Evolutionary conservation across 148 eudicot genomes (phyloP).

Genomic region (Beta vulgaris): DNA sequence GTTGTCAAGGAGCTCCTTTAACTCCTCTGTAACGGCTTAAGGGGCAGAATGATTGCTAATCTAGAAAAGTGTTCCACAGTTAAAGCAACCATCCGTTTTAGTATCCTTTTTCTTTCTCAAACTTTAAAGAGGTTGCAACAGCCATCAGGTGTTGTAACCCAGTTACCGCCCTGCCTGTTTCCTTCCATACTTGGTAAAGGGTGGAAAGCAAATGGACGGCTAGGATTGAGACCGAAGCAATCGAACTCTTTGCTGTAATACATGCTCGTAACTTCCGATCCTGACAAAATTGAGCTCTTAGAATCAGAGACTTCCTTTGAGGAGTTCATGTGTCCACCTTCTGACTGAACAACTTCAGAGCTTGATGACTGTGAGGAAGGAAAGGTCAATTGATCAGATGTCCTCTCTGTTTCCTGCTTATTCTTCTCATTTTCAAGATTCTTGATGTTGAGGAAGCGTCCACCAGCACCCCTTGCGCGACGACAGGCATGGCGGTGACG

Average conservation of each 20-base stretch:
- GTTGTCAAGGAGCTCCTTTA: slow-evolving; percentile 9
- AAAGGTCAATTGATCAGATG: slow-evolving; percentile 22
- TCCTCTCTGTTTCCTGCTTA: slow-evolving; percentile 1
- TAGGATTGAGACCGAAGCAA: slow-evolving; percentile 26
- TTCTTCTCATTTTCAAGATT: slow-evolving; percentile 9
- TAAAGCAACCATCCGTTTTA: slow-evolving; percentile 20
- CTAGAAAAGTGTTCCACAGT: slow-evolving; percentile 2
- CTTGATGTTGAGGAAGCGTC: slow-evolving; percentile 42
- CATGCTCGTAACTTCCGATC: slow-evolving; percentile 37
- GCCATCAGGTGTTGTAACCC: slow-evolving; percentile 36
- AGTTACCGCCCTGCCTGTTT: slow-evolving; percentile 20
- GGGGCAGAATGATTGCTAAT: slow-evolving; percentile 12
- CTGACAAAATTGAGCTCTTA: slow-evolving; percentile 25
- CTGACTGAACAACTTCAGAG: slow-evolving; percentile 40
- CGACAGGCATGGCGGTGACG: slow-evolving; percentile 46
- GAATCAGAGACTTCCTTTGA: slow-evolving; percentile 29
- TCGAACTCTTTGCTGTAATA: slow-evolving; percentile 36
- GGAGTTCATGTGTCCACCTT: slow-evolving; percentile 27
- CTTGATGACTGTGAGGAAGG: slow-evolving; percentile 34
- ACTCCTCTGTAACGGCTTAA: slow-evolving; percentile 14
- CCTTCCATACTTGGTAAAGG: slow-evolving; percentile 26
- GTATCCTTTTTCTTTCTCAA: slow-evolving; percentile 19
- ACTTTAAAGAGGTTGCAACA: slow-evolving; percentile 37
- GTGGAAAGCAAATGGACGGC: slow-evolving; percentile 34
- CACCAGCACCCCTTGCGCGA: slow-evolving; percentile 46